Percentiles rank a stretch among this genome's conserved stretches.
Evolutionary conservation across 495 filamentous ascomycete genomes (phyloP).

Genomic region (Penicillium samsonianum): DNA sequence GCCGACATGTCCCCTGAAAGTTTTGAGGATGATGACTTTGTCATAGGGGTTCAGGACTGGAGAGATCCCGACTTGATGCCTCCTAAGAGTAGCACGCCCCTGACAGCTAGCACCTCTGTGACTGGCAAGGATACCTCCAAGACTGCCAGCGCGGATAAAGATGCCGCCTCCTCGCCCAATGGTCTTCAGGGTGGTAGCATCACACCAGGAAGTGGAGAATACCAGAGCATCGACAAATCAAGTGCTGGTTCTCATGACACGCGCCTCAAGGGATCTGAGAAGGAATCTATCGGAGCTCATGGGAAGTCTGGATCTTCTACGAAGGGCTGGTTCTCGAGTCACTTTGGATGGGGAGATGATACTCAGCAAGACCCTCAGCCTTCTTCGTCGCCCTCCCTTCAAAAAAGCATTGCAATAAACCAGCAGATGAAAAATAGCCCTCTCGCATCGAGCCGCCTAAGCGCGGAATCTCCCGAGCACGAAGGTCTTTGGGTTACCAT

Average conservation of each 20-base stretch:
- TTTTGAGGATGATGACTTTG: slow-evolving; percentile 65
- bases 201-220: slow-evolving; percentile 78
- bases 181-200: slow-evolving; percentile 66
- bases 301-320: slow-evolving; percentile 8
- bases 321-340: slow-evolving; percentile 42
- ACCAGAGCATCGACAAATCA: slow-evolving; percentile 45
- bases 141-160: slow-evolving; percentile 27
- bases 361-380: slow-evolving; percentile 17
- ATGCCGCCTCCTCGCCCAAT: slow-evolving; percentile 38
- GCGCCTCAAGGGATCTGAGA: slow-evolving; percentile 11
- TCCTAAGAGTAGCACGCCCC: slow-evolving; percentile 33
- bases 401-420: slow-evolving; percentile 5
- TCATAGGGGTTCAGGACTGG: slow-evolving; percentile 94
- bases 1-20: slow-evolving; percentile 23
- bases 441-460: slow-evolving; percentile 14
- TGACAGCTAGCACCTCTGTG: slow-evolving; percentile 27
- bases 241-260: slow-evolving; percentile 23
- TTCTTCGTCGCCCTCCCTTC: slow-evolving; percentile 13
- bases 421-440: slow-evolving; percentile 19
- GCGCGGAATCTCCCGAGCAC: slow-evolving; percentile 49
- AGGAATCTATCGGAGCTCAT: slow-evolving; percentile 6
- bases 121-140: slow-evolving; percentile 29
- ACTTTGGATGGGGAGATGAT: slow-evolving; percentile 36
- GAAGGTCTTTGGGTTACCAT: slow-evolving; percentile 95
- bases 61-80: slow-evolving; percentile 77